Evolutionary conservation across 2,329 filamentous ascomycete species (phyloP).

Genomic region (Aureobasidium sp.): DNA sequence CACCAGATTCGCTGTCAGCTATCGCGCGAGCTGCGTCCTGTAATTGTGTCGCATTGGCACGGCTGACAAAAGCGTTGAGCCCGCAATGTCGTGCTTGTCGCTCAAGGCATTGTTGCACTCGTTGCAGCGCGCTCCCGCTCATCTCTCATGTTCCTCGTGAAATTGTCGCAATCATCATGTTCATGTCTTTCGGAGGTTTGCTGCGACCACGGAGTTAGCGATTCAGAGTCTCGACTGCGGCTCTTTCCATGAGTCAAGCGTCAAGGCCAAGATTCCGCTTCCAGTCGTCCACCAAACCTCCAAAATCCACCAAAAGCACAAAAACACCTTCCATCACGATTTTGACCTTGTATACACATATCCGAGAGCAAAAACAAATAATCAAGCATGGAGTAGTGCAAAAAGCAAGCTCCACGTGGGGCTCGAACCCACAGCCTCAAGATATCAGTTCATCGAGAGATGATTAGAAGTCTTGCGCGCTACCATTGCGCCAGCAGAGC

Average conservation of each 20-base stretch:
- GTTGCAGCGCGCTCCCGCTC: slow-evolving; percentile 1
- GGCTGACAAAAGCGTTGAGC: slow-evolving; percentile 13
- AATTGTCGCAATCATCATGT: not conserved
- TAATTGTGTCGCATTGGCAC: slow-evolving; percentile 1
- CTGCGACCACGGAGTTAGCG: not conserved
- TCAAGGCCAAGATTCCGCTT: not conserved
- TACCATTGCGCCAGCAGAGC: slow-evolving; percentile 11
- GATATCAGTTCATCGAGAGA: not conserved
- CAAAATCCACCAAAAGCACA: not conserved
- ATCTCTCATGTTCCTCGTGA: slow-evolving; percentile 7
- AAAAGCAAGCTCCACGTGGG: slow-evolving; percentile 4
- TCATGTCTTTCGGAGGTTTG: not conserved
- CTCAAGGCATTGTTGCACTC: slow-evolving; percentile 9
- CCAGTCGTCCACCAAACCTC: not conserved
- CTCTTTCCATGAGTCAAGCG: not conserved
- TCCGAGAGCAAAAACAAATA: not conserved
- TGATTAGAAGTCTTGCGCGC: slow-evolving; percentile 10
- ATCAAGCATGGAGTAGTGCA: not conserved
- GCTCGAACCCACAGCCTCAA: slow-evolving; percentile 12
- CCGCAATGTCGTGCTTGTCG: not conserved
- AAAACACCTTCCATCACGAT: not conserved
- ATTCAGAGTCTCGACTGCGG: not conserved
- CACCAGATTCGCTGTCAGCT: not conserved
- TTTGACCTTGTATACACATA: not conserved
- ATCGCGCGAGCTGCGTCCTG: not conserved